These are phyloP conservation scores for Zymoseptoria passerinii DNA, from an alignment of 2,329 filamentous ascomycete species.

Conservation along the genomic window DNA sequence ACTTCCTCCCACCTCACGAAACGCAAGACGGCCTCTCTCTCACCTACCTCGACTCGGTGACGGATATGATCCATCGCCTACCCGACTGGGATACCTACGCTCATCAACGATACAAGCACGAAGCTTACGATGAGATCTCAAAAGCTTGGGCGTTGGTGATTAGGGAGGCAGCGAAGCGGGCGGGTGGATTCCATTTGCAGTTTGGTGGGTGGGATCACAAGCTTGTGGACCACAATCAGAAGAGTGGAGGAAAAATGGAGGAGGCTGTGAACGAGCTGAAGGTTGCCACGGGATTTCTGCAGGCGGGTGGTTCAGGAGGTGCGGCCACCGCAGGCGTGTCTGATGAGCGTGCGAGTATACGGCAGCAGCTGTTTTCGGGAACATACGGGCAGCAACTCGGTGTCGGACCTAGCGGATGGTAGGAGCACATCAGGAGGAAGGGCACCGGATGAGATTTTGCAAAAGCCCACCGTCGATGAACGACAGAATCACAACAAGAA, in stretches of 20 bases:
- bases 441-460: neutral
- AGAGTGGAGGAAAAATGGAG: conserved; percentile 72
- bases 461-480: neutral
- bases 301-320: conserved; percentile 36
- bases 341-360: conserved; percentile 39
- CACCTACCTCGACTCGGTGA: conserved; percentile 81
- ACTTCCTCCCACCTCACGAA: conserved; percentile 90
- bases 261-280: conserved; percentile 71
- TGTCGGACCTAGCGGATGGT: conserved; percentile 33
- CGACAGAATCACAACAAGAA: neutral
- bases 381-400: conserved; percentile 44
- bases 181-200: conserved; percentile 81
- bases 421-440: neutral
- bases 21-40: conserved; percentile 74
- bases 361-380: conserved; percentile 39
- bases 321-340: conserved; percentile 19
- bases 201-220: conserved; percentile 89
- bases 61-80: conserved; percentile 78
- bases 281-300: conserved; percentile 63
- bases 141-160: conserved; percentile 90
- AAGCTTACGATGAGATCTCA: conserved; percentile 91
- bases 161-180: conserved; percentile 80
- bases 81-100: conserved; percentile 85
- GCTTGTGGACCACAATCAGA: conserved; percentile 77
- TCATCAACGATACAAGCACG: conserved; percentile 87